Evolutionary conservation across 306 rosid species (phyloP).

Genomic region (Vigna mungo): DNA sequence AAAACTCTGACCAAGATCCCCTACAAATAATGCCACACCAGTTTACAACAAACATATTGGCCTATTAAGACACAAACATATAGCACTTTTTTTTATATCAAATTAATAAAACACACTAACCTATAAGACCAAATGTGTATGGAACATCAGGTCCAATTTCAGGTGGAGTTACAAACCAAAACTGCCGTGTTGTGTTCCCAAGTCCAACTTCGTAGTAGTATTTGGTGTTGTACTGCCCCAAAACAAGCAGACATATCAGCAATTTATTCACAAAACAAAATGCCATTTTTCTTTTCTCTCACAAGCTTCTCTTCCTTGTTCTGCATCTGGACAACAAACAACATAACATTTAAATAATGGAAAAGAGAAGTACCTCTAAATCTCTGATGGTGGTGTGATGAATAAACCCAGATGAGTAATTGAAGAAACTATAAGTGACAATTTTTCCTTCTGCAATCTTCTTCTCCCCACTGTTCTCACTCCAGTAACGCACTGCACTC

Average conservation of each 20-base stretch:
- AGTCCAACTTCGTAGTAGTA: conserved; percentile 82
- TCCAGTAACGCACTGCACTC: conserved; percentile 67
- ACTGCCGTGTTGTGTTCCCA: conserved; percentile 61
- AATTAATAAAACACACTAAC: conserved; percentile 12
- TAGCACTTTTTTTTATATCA: too few species aligned
- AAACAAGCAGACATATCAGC: conserved; percentile 34
- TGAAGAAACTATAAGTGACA: conserved; percentile 66
- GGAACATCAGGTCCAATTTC: conserved; percentile 88
- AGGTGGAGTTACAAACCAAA: conserved; percentile 90
- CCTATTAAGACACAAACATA: too few species aligned
- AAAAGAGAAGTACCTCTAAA: conserved; percentile 63
- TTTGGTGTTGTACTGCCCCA: conserved; percentile 70
- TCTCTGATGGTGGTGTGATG: conserved; percentile 68
- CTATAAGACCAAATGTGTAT: conserved; percentile 92
- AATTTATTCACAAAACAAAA: conserved; percentile 36
- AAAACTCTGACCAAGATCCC: conserved; percentile 93
- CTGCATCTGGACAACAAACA: neutral
- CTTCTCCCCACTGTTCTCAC: conserved; percentile 50
- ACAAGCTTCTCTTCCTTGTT: neutral
- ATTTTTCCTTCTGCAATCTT: conserved; percentile 51
- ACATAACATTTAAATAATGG: neutral
- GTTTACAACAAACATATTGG: conserved; percentile 16
- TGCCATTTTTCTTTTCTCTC: conserved; percentile 7
- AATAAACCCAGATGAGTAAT: conserved; percentile 85
- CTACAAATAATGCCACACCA: conserved; percentile 47